phyloP scores from a whole-genome alignment of 306 rosid species.

The Elaeagnus macrophylla region DNA sequence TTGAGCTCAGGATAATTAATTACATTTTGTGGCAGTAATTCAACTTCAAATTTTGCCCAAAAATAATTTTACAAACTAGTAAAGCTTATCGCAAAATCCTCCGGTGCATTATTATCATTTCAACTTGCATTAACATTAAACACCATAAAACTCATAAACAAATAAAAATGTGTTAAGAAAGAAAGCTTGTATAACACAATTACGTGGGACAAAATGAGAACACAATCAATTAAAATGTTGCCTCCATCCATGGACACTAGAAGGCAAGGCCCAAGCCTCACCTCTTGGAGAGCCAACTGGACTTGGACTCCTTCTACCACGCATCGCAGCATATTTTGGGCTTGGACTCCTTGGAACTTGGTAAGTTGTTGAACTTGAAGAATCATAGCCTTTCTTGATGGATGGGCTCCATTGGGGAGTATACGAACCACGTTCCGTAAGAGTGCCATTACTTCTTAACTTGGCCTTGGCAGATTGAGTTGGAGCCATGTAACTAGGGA shows the following conservation, averaged over 20 bases:
- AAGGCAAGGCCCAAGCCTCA: conserved; percentile 61
- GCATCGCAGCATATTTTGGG: conserved; percentile 42
- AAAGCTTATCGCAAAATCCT: too few species aligned
- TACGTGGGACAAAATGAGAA: neutral
- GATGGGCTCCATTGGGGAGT: conserved; percentile 44
- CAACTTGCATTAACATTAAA: too few species aligned
- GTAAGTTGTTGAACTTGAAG: conserved; percentile 31
- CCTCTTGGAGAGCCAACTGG: conserved; percentile 22
- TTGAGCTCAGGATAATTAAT: too few species aligned
- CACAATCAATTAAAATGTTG: conserved; percentile 26
- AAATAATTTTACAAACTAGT: fast-evolving
- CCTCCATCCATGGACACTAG: conserved; percentile 49
- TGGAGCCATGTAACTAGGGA: conserved; percentile 87
- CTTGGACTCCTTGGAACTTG: conserved; percentile 44
- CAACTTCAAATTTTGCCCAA: too few species aligned
- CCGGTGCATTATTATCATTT: too few species aligned
- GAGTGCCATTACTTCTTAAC: conserved; percentile 32
- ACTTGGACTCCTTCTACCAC: conserved; percentile 30
- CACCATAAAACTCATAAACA: too few species aligned
- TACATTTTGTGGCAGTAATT: too few species aligned
- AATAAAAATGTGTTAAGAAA: neutral
- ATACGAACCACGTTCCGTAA: conserved; percentile 2
- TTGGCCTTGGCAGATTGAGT: conserved; percentile 93
- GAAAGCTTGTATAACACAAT: conserved; percentile 25
- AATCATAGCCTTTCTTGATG: conserved; percentile 39